phyloP scores from a whole-genome alignment of 2,329 filamentous ascomycete species.

The Exophiala aquamarina region DNA sequence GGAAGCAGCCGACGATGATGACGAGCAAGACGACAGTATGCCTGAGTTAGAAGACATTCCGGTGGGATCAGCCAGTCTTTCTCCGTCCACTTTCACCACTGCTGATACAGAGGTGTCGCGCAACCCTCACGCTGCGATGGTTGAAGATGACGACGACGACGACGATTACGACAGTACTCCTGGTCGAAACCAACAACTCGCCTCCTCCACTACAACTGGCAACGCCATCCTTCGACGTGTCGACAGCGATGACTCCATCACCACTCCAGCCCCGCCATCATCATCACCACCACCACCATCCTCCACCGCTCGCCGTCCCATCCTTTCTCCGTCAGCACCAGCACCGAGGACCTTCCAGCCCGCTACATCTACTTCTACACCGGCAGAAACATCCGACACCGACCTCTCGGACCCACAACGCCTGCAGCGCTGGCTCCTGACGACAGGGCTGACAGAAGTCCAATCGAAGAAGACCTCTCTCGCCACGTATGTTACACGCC shows the following conservation, averaged over 20 bases:
- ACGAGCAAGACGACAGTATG: constrained; percentile 22
- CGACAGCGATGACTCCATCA: constrained; percentile 23
- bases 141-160: constrained; percentile 26
- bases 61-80: too few species aligned
- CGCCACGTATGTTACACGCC: constrained; percentile 18
- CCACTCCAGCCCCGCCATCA: neutral
- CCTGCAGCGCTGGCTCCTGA: constrained; percentile 29
- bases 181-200: neutral
- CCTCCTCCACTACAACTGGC: neutral
- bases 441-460: constrained; percentile 23
- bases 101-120: neutral
- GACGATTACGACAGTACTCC: neutral
- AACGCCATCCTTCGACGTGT: constrained; percentile 20
- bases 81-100: too few species aligned
- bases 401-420: constrained; percentile 26
- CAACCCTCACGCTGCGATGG: constrained; percentile 22
- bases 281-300: constrained; percentile 1
- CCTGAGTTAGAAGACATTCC: constrained; percentile 23
- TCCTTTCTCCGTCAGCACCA: constrained; percentile 1
- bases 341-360: too few species aligned
- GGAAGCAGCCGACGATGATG: constrained; percentile 13
- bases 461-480: constrained; percentile 17
- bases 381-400: constrained; percentile 3
- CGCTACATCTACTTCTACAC: neutral
- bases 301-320: neutral